A percentile compares a stretch with the other conserved stretches of the same genome.
Conservation (phyloP, 148 eudicot species). For the Polygonum aviculare region DNA sequence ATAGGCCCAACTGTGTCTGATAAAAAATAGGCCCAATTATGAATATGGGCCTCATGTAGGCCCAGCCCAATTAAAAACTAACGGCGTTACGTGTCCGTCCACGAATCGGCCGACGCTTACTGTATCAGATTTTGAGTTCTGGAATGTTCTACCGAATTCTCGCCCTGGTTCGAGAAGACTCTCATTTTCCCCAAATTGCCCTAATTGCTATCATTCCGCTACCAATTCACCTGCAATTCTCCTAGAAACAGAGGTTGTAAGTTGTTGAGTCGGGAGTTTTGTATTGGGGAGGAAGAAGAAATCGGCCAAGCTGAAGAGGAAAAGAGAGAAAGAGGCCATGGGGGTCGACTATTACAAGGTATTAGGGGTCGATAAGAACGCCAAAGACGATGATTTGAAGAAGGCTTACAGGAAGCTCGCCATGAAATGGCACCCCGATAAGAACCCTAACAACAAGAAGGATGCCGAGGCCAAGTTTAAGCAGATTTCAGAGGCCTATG, state of each 20-base stretch:
- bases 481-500: slow-evolving; percentile 15
- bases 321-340: slow-evolving; percentile 12
- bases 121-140: background rate
- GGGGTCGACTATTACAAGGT: slow-evolving; percentile 14
- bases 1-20: too few species aligned
- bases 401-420: slow-evolving; percentile 17
- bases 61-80: too few species aligned
- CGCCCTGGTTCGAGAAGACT: background rate
- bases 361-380: slow-evolving; percentile 9
- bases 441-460: slow-evolving; percentile 16
- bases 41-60: too few species aligned
- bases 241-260: background rate
- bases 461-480: slow-evolving; percentile 17
- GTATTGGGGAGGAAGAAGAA: background rate
- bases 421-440: slow-evolving; percentile 19
- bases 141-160: background rate
- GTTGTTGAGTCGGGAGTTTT: too few species aligned
- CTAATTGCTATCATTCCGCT: background rate
- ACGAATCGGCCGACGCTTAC: too few species aligned
- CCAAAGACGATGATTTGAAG: slow-evolving; percentile 14
- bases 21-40: too few species aligned
- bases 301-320: slow-evolving; percentile 6
- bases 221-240: background rate
- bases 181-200: background rate
- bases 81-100: too few species aligned